Base-by-base conservation (phyloP, 345 rosid genomes). In the Syzygium jambos region DNA sequence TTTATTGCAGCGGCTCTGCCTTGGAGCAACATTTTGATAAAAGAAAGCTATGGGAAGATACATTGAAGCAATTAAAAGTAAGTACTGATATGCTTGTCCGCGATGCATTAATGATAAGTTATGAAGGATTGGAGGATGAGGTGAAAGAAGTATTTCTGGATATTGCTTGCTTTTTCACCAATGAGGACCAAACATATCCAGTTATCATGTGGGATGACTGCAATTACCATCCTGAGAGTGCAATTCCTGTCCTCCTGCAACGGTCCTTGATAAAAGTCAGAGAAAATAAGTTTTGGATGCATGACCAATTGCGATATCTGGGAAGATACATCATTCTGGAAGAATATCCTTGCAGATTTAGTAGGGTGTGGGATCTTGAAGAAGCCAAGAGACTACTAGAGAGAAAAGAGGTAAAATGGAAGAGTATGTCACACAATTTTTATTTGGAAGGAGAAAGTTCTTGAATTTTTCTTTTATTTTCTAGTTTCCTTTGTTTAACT, bases 201-300 rank as follows among this genome's bases (percentile, higher is more conserved):
- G n/a, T n/a, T n/a, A n/a, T n/a, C n/a, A n/a, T n/a, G n/a, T n/a
- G n/a, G n/a, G n/a, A n/a, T n/a, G n/a, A n/a, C n/a, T n/a, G n/a
- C n/a, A n/a, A n/a, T n/a, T n/a, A n/a, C n/a, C n/a, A n/a, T n/a
- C n/a, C n/a, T n/a, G n/a, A n/a, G n/a, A n/a, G n/a, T n/a, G n/a
- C n/a, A n/a, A n/a, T n/a, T n/a, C n/a, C n/a, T n/a, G n/a, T n/a
- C n/a, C n/a, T n/a, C n/a, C n/a, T n/a, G n/a, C n/a, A n/a, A n/a
- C n/a, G n/a, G n/a, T n/a, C n/a, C n/a, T n/a, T n/a, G n/a, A n/a
- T n/a, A n/a, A n/a, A n/a, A n/a, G n/a, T n/a, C n/a, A n/a, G n/a
- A n/a, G n/a, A n/a, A n/a, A n/a, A n/a, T 30, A 86, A 52, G 63
- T 27, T 86, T 10, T 86, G 87, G 87, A 65, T 65, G 78, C 87